Evolutionary conservation across 768 basidiomycete genomes (phyloP).

Genomic region (Scleroderma citrinum): DNA sequence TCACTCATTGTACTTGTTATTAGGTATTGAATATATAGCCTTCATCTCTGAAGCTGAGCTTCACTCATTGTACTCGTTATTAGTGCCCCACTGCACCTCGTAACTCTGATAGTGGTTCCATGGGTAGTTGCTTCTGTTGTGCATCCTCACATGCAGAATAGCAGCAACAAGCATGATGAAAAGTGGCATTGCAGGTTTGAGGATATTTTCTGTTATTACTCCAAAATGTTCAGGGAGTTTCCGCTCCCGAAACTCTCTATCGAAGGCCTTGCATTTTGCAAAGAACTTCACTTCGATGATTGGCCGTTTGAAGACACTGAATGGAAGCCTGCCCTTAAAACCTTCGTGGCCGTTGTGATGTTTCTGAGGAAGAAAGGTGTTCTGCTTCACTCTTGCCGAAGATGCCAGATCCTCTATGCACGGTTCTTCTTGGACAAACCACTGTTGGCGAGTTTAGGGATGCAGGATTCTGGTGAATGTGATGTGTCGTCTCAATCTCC

Average conservation of each 20-base stretch:
- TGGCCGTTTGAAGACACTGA: neutral
- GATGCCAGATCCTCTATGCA: neutral
- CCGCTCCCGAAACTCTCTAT: neutral
- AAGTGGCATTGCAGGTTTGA: neutral
- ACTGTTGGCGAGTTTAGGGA: neutral
- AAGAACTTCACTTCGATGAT: neutral
- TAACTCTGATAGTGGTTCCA: too few relatives aligned
- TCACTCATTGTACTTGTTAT: too few relatives aligned
- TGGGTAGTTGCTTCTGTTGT: neutral
- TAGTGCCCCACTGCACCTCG: too few relatives aligned
- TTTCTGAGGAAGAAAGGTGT: neutral
- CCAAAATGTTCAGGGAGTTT: neutral
- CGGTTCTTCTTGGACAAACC: neutral
- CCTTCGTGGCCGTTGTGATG: neutral
- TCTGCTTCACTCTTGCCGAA: neutral
- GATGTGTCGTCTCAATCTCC: neutral
- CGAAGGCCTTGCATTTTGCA: neutral
- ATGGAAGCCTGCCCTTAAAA: neutral
- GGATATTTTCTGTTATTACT: neutral
- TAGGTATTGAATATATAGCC: too few relatives aligned
- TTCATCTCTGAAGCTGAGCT: too few relatives aligned
- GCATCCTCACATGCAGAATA: neutral
- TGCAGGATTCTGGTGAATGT: neutral
- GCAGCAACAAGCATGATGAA: neutral
- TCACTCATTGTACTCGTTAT: too few relatives aligned